Conservation (phyloP, 768 basidiomycete species). For the Suillus subalutaceus region DNA sequence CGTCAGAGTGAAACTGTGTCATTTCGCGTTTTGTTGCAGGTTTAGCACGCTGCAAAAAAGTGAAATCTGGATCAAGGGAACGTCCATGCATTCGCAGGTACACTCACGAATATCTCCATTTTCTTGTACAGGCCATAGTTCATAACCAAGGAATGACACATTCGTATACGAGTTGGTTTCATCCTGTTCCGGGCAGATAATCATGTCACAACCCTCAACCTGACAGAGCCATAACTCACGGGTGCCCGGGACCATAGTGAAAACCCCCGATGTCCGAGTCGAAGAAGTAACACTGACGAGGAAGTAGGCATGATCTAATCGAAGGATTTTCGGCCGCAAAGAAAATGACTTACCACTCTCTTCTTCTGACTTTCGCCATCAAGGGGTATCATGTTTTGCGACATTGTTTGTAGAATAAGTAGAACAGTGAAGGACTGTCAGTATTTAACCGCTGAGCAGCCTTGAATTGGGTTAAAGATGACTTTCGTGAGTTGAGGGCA, state of each 20-base stretch:
- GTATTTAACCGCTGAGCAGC: background rate
- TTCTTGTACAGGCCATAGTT: slow-evolving; percentile 99
- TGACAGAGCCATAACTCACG: slow-evolving; percentile 50
- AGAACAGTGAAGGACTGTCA: background rate
- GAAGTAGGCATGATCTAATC: slow-evolving; percentile 11
- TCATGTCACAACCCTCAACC: slow-evolving; percentile 6
- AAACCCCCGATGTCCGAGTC: slow-evolving; percentile 99
- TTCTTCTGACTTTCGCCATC: slow-evolving; percentile 79
- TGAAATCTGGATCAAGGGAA: slow-evolving; percentile 7
- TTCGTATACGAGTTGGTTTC: slow-evolving; percentile 98
- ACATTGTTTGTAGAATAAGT: slow-evolving; percentile 25
- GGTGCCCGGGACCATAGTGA: slow-evolving; percentile 98
- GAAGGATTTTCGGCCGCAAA: slow-evolving; percentile 9
- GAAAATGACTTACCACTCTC: slow-evolving; percentile 70
- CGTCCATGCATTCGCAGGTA: slow-evolving; percentile 1
- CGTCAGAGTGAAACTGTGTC: slow-evolving; percentile 99
- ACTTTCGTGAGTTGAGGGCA: background rate
- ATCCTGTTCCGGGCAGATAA: slow-evolving; percentile 52
- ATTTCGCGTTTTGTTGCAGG: slow-evolving; percentile 99
- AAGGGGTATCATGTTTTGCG: slow-evolving; percentile 56
- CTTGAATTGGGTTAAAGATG: background rate
- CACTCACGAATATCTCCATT: slow-evolving; percentile 98
- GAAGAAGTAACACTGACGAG: slow-evolving; percentile 92
- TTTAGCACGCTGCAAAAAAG: slow-evolving; percentile 79
- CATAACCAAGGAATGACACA: slow-evolving; percentile 99